Evolutionary conservation across 1,284 basidiomycete species (phyloP).

Genomic region (Pyrrhoderma lamaoense): DNA sequence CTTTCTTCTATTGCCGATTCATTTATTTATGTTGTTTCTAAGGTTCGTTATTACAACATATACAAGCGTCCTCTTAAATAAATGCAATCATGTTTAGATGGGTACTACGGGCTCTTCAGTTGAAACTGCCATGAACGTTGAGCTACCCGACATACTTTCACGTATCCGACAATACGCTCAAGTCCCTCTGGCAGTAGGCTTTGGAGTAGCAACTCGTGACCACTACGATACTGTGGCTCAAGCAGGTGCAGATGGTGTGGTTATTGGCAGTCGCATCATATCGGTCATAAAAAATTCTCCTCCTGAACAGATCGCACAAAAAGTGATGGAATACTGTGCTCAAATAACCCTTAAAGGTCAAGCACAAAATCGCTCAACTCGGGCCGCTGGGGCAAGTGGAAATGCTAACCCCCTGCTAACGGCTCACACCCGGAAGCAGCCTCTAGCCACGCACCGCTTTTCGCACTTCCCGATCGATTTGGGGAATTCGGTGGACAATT

Average conservation of each 20-base stretch:
- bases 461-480: conserved; percentile 74
- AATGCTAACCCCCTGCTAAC: conserved; percentile 20
- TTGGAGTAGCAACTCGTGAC: conserved; percentile 88
- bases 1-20: conserved; percentile 90
- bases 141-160: conserved; percentile 72
- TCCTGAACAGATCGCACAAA: conserved; percentile 42
- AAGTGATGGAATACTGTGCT: conserved; percentile 72
- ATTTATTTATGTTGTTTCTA: conserved; percentile 96
- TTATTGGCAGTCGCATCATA: conserved; percentile 87
- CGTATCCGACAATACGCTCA: conserved; percentile 67
- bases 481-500: conserved; percentile 97
- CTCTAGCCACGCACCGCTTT: conserved; percentile 30
- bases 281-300: conserved; percentile 68
- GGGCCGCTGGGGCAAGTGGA: conserved; percentile 1
- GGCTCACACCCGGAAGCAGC: conserved; percentile 27
- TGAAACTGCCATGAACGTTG: conserved; percentile 61
- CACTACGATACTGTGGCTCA: conserved; percentile 84
- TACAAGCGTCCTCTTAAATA: background rate
- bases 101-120: conserved; percentile 93
- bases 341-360: conserved; percentile 60
- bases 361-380: conserved; percentile 23
- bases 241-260: conserved; percentile 91
- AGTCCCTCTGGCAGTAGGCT: conserved; percentile 91
- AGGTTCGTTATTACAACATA: conserved; percentile 39
- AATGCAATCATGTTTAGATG: conserved; percentile 75